A percentile compares a stretch with the other conserved stretches of the same genome.
Conservation (phyloP, 176 grass and related monocot species). For the Oryza glaberrima region DNA sequence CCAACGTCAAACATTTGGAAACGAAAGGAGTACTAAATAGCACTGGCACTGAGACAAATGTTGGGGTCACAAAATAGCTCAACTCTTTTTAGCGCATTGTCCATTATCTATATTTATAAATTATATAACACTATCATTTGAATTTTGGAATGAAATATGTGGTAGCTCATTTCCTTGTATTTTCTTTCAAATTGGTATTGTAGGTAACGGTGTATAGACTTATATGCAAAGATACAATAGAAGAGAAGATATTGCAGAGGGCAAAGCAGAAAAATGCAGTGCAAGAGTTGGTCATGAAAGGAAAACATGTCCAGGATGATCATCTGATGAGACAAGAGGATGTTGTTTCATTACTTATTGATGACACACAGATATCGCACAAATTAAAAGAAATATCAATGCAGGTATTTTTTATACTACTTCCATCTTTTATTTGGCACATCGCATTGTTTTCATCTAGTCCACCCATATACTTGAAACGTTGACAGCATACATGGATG, state of each 20-base stretch:
- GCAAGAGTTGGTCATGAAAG: constrained; percentile 98
- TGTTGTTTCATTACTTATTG: constrained; percentile 95
- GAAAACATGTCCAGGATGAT: constrained; percentile 87
- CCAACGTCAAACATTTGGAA: too few species aligned
- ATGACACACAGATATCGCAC: constrained; percentile 85
- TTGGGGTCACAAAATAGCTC: background rate
- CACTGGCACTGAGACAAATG: background rate
- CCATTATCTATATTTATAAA: constrained; percentile 4
- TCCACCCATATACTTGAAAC: background rate
- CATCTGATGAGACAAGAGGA: constrained; percentile 97
- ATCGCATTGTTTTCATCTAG: background rate
- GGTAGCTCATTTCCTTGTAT: constrained; percentile 30
- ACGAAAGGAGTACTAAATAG: background rate
- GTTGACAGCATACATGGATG: background rate
- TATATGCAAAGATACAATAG: constrained; percentile 98
- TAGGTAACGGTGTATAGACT: constrained; percentile 98
- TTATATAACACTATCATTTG: background rate
- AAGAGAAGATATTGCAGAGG: constrained; percentile 98
- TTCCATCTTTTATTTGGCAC: constrained; percentile 33
- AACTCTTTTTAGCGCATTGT: background rate
- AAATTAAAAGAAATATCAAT: constrained; percentile 95
- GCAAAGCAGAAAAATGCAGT: constrained; percentile 98
- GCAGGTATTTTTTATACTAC: constrained; percentile 61
- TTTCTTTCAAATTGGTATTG: constrained; percentile 43
- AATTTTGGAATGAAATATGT: constrained; percentile 2